Evolutionary conservation across 805 yeast species (phyloP).

Genomic region (Alloascoidea africana): DNA sequence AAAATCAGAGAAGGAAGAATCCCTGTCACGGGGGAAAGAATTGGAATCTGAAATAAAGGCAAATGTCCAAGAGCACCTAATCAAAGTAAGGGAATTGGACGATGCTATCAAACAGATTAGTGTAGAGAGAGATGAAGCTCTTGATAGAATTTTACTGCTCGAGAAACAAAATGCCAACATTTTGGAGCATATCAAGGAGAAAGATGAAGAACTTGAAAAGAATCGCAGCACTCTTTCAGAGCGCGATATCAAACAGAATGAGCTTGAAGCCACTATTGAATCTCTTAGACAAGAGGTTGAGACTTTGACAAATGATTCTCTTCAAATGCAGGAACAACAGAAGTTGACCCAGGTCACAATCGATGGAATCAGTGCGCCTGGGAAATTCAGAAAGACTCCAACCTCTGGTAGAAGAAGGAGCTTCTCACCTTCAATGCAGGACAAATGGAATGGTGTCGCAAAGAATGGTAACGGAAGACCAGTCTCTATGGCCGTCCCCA

Average conservation of each 20-base stretch:
- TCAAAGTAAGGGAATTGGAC: not conserved
- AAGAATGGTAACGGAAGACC: not conserved
- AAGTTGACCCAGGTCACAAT: constrained; percentile 14
- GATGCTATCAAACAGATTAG: not conserved
- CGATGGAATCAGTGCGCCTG: not conserved
- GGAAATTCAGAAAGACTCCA: not conserved
- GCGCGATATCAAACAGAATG: constrained; percentile 8
- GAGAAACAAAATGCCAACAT: constrained; percentile 7
- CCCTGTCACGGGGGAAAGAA: not conserved
- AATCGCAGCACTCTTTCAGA: constrained; percentile 7
- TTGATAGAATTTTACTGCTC: not conserved
- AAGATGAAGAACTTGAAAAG: constrained; percentile 14
- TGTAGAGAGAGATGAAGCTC: not conserved
- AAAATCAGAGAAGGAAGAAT: not conserved
- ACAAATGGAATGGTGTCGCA: not conserved
- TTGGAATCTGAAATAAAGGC: not conserved
- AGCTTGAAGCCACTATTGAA: constrained; percentile 16
- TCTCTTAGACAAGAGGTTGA: constrained; percentile 14
- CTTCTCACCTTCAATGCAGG: not conserved
- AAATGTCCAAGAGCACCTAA: not conserved
- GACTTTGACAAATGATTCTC: constrained; percentile 13
- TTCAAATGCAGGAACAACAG: constrained; percentile 21
- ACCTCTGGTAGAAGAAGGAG: constrained; percentile 1
- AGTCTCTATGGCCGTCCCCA: constrained; percentile 1
- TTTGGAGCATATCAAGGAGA: constrained; percentile 11